Percentiles rank a stretch among this genome's conserved stretches.
phyloP scores from a whole-genome alignment of 768 basidiomycete genomes.

The Tulasnella calospora region DNA sequence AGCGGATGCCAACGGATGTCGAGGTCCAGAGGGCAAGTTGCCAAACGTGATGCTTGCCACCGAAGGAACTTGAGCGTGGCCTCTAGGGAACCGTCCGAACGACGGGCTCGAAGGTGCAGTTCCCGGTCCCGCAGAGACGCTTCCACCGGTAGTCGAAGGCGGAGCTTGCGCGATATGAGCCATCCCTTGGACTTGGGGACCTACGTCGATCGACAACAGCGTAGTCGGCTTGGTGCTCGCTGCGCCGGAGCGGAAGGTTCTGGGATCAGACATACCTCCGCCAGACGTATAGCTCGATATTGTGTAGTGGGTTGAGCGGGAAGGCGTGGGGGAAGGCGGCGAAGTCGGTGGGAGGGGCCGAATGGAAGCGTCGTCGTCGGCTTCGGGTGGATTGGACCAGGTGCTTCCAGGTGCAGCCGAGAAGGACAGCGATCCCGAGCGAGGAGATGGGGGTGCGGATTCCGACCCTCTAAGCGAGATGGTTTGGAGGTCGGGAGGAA shows the following conservation, averaged over 20 bases:
- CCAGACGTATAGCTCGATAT: slow-evolving; percentile 66
- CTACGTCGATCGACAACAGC: slow-evolving; percentile 77
- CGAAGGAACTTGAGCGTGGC: slow-evolving; percentile 40
- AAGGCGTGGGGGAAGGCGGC: slow-evolving; percentile 82
- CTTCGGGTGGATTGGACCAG: slow-evolving; percentile 74
- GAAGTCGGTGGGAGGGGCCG: slow-evolving; percentile 84
- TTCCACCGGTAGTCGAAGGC: slow-evolving; percentile 8
- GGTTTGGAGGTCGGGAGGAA: slow-evolving; percentile 34
- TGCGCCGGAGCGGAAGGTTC: slow-evolving; percentile 68
- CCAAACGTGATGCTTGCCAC: slow-evolving; percentile 73
- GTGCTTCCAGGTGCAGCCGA: slow-evolving; percentile 70
- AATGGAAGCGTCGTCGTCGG: slow-evolving; percentile 91
- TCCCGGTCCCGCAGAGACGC: not conserved
- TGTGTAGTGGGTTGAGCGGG: slow-evolving; percentile 46
- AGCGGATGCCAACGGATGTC: slow-evolving; percentile 14
- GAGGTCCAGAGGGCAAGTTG: slow-evolving; percentile 42
- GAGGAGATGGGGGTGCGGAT: slow-evolving; percentile 48
- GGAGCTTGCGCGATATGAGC: slow-evolving; percentile 87
- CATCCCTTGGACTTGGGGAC: slow-evolving; percentile 61
- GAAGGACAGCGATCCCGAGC: slow-evolving; percentile 33
- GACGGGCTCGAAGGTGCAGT: slow-evolving; percentile 25
- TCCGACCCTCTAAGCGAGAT: slow-evolving; percentile 56
- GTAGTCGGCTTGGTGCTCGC: slow-evolving; percentile 95
- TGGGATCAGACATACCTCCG: slow-evolving; percentile 47
- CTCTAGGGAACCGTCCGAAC: slow-evolving; percentile 16